These are phyloP conservation scores for Volutella citrinella DNA, from an alignment of 2,329 filamentous ascomycete genomes.

Conservation along the genomic window DNA sequence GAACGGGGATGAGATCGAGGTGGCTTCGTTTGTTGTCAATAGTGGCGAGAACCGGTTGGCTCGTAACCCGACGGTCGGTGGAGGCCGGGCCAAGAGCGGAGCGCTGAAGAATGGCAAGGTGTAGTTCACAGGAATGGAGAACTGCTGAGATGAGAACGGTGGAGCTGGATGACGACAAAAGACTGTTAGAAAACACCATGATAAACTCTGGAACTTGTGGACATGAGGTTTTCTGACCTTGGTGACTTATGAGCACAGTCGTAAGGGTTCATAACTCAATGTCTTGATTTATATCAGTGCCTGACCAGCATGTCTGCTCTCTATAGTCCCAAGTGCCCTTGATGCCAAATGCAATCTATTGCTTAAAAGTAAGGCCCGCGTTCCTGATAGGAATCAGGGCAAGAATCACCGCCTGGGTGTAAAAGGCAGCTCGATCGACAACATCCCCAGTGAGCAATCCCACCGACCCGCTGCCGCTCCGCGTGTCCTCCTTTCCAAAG, in stretches of 20 bases:
- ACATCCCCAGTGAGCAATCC: constrained; percentile 38
- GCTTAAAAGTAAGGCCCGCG: constrained; percentile 28
- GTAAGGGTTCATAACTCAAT: too few species aligned
- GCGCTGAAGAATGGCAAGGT: constrained; percentile 47
- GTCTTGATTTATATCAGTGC: too few species aligned
- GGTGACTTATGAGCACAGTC: too few species aligned
- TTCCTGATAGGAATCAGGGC: constrained; percentile 41
- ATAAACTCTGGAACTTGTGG: too few species aligned
- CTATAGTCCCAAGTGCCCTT: too few species aligned
- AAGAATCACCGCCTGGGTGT: constrained; percentile 37
- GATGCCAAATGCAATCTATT: too few species aligned
- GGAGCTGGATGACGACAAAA: too few species aligned
- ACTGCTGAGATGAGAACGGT: too few species aligned
- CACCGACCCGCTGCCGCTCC: constrained; percentile 36
- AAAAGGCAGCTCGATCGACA: constrained; percentile 34
- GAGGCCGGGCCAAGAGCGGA: constrained; percentile 49
- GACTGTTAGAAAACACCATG: too few species aligned
- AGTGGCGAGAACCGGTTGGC: constrained; percentile 57
- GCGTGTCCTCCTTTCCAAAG: constrained; percentile 36
- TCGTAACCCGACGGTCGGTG: constrained; percentile 38
- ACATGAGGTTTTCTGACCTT: too few species aligned
- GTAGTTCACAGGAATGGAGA: too few species aligned
- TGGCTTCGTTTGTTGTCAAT: constrained; percentile 69
- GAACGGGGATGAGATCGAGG: constrained; percentile 61
- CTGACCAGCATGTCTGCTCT: too few species aligned